These are phyloP conservation scores for Vitis hybrid DNA, from an alignment of 177 flowering plant genomes.

Conservation along the genomic window DNA sequence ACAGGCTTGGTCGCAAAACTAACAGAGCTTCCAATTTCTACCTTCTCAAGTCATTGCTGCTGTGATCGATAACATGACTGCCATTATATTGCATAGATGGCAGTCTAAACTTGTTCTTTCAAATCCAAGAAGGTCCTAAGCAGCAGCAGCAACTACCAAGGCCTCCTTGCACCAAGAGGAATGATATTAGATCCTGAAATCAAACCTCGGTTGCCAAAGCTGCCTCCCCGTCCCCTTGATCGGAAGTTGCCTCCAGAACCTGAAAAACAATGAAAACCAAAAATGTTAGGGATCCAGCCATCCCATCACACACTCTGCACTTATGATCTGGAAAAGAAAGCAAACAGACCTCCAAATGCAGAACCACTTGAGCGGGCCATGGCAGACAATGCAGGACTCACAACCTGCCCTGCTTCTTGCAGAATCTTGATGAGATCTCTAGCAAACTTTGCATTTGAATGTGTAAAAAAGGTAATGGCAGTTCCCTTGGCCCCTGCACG, in stretches of 20 bases:
- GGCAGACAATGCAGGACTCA: constrained; percentile 60
- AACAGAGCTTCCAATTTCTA: no score
- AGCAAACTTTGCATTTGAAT: constrained; percentile 75
- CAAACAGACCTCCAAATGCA: constrained; percentile 43
- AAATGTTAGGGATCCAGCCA: background rate
- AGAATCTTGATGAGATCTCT: constrained; percentile 82
- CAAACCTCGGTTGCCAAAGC: constrained; percentile 43
- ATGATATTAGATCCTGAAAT: constrained; percentile 59
- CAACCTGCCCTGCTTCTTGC: constrained; percentile 83
- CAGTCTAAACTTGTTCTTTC: background rate
- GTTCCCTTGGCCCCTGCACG: constrained; percentile 97
- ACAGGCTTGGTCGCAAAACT: no score
- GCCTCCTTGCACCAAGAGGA: constrained; percentile 53
- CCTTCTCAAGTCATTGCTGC: no score
- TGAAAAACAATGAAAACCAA: constrained; percentile 13
- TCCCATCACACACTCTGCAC: background rate
- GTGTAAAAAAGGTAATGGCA: constrained; percentile 82
- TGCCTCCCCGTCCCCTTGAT: constrained; percentile 56
- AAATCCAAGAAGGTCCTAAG: background rate
- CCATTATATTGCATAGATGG: no score
- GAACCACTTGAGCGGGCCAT: constrained; percentile 56
- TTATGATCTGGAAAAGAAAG: background rate
- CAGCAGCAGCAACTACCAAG: constrained; percentile 35
- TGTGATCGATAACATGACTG: no score
- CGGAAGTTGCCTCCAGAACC: constrained; percentile 62